phyloP scores from a whole-genome alignment of 495 filamentous ascomycete genomes.

The Cairneyella variabilis region DNA sequence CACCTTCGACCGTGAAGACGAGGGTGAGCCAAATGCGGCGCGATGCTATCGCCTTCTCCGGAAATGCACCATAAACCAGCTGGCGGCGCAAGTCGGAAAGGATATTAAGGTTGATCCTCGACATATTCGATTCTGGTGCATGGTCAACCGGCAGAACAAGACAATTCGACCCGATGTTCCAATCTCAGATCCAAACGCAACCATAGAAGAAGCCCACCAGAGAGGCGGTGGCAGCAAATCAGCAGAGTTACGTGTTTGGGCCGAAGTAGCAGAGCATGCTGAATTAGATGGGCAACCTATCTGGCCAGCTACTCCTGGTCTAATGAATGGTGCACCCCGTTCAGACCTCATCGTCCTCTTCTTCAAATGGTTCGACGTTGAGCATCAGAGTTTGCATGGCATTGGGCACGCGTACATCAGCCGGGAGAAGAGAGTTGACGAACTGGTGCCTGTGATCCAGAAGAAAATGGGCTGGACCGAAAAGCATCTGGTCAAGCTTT shows the following conservation, averaged over 20 bases:
- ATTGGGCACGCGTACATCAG: slow-evolving; percentile 80
- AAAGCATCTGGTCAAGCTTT: slow-evolving; percentile 54
- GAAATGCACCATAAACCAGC: slow-evolving; percentile 67
- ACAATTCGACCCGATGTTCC: slow-evolving; percentile 87
- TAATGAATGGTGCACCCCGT: slow-evolving; percentile 38
- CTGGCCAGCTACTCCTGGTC: slow-evolving; percentile 53
- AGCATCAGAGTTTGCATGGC: slow-evolving; percentile 68
- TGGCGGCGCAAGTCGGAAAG: slow-evolving; percentile 63
- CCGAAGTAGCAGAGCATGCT: slow-evolving; percentile 66
- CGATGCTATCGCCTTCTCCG: slow-evolving; percentile 66
- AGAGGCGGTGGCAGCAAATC: slow-evolving; percentile 60
- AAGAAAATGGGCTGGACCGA: slow-evolving; percentile 86
- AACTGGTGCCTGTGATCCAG: slow-evolving; percentile 75
- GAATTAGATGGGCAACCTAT: slow-evolving; percentile 58
- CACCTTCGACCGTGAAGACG: slow-evolving; percentile 52
- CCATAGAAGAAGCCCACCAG: slow-evolving; percentile 73
- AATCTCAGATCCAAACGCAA: slow-evolving; percentile 70
- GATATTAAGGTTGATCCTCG: slow-evolving; percentile 61
- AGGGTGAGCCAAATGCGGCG: slow-evolving; percentile 54
- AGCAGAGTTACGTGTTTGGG: slow-evolving; percentile 77
- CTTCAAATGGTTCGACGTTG: slow-evolving; percentile 84
- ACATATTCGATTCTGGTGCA: slow-evolving; percentile 80
- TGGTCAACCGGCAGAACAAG: slow-evolving; percentile 99
- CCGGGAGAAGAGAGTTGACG: slow-evolving; percentile 80
- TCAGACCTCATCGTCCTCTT: slow-evolving; percentile 74